Evolutionary conservation across 2,329 filamentous ascomycete species (phyloP), one percentile per base, ranked within the genome.

Genomic region (Ophiostoma triangulosporum): DNA sequence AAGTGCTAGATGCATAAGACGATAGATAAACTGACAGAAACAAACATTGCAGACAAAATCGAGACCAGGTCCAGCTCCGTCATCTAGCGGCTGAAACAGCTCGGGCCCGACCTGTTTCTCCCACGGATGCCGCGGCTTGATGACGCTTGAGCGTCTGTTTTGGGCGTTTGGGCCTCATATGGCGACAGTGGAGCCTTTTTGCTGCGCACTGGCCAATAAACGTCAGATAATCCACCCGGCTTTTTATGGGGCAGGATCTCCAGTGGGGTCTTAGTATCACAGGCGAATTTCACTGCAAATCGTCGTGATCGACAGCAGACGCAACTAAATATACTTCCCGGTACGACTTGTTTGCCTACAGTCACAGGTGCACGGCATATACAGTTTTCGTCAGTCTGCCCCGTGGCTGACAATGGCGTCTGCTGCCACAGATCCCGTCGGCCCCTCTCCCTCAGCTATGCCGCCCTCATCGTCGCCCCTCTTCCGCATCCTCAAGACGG

Each of bases 401-500:
- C 15, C 1, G 24, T 31, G 43, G 43, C 15, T 15, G 14, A 31
- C 43, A 46, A 55, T 55, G 54, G 43, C 54, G 22, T 38, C 50
- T 48, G 50, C 45, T 33, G 33, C 31, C 20, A 40, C 33, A 15
- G 12, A 8, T n/a, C 22, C 31, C 5, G 31, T n/a, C 36, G 50
- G 46, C 36, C 17, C 49, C 31, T 24, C 26, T 9, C 27, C 38
- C 15, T 14, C 45, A 27, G 43, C 29, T 31, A 53, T 50, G 48
- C 48, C 51, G 46, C 43, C 43, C 8, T 27, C 26, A 7, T 27
- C 43, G 33, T 50, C 53, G 35, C 56, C 53, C 7, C 26, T 57
- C 12, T 59, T 59, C 50, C 57, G 56, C 31, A 35, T 59, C 22
- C 46, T 56, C 22, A 56, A 56, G 46, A 48, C 56, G 32, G 49